Conservation (phyloP, 2,329 filamentous ascomycete genomes). For the Ophiostoma perfectum region DNA sequence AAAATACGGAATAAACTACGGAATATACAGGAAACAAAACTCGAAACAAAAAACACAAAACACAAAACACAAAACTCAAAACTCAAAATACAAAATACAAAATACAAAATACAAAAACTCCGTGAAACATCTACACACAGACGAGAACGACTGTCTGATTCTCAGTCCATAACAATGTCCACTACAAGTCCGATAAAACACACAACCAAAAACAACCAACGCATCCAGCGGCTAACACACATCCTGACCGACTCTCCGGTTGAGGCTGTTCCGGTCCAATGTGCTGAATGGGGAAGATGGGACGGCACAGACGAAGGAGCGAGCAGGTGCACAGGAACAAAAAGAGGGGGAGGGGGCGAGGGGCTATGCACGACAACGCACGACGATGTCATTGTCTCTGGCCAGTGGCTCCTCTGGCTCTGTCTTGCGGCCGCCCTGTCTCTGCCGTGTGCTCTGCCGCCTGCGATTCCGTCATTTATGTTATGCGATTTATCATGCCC, state of each 20-base stretch:
- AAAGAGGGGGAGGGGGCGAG: not conserved
- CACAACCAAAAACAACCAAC: not conserved
- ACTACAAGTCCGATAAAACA: not conserved
- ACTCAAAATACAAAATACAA: too few species aligned
- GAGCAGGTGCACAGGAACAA: not conserved
- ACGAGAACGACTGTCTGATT: too few species aligned
- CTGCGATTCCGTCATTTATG: not conserved
- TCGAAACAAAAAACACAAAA: too few species aligned
- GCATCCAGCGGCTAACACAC: not conserved
- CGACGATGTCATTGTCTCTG: not conserved
- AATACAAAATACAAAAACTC: too few species aligned
- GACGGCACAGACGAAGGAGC: not conserved
- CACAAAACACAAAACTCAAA: too few species aligned
- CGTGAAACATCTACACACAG: too few species aligned
- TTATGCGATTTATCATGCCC: not conserved
- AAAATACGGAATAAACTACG: too few species aligned
- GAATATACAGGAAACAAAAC: too few species aligned
- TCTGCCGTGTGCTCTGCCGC: not conserved
- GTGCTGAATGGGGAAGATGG: constrained; percentile 8
- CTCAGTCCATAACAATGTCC: too few species aligned
- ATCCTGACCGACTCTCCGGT: not conserved
- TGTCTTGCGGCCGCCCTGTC: not conserved
- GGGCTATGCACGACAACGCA: constrained; percentile 9
- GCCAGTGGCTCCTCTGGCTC: not conserved
- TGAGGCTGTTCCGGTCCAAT: not conserved